A percentile compares a stretch with the other conserved stretches of the same genome.
phyloP scores from a whole-genome alignment of 805 yeast species.

The Kluyveromyces starmeri region DNA sequence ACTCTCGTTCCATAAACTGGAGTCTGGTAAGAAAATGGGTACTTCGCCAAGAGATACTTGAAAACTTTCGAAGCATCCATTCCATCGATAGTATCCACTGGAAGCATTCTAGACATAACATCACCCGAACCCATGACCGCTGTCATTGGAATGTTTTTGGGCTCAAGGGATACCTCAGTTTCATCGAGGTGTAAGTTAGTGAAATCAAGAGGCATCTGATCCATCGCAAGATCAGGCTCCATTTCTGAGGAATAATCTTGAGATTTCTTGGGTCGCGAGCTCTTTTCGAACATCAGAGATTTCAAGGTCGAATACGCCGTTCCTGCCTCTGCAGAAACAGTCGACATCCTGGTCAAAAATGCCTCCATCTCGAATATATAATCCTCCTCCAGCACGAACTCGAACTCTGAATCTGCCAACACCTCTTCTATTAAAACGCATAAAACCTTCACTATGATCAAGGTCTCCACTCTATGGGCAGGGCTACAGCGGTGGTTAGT shows the following conservation, averaged over 20 bases:
- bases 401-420: conserved; percentile 36
- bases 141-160: not conserved
- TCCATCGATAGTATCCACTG: conserved; percentile 18
- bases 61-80: conserved; percentile 20
- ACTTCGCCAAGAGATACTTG: conserved; percentile 18
- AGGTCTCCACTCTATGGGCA: conserved; percentile 8
- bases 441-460: conserved; percentile 35
- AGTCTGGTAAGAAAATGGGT: conserved; percentile 16
- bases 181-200: conserved; percentile 6
- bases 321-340: conserved; percentile 53
- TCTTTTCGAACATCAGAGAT: conserved; percentile 8
- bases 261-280: not conserved
- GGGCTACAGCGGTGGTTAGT: not conserved
- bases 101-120: conserved; percentile 17
- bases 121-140: not conserved
- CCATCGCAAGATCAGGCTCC: not conserved
- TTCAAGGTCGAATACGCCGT: conserved; percentile 41
- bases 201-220: not conserved
- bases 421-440: conserved; percentile 57
- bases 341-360: conserved; percentile 56
- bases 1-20: conserved; percentile 20
- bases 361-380: conserved; percentile 52
- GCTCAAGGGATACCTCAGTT: conserved; percentile 5
- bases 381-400: conserved; percentile 37
- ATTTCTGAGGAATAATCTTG: not conserved